Base-by-base conservation (phyloP, 768 basidiomycete species). In the Naganishia antarctica region DNA sequence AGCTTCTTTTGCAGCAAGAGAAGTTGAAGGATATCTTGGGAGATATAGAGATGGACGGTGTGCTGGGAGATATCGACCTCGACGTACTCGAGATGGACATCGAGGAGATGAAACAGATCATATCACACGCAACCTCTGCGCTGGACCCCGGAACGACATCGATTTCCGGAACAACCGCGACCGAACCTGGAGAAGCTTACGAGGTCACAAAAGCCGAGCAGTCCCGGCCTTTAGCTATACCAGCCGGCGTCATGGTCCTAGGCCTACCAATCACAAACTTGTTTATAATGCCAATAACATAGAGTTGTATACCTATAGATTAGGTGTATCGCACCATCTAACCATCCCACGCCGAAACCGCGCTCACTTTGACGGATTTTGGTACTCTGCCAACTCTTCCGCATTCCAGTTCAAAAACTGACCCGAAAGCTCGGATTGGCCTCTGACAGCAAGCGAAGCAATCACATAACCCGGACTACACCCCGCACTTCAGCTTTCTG, bases 351-450 rank as follows among this genome's bases (percentile, higher is more conserved):
- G 13, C 15, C 18, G 15, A 57, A 23, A 13, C 53, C 53, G 53
- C n/a, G n/a, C n/a, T n/a, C n/a, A n/a, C n/a, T n/a, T n/a, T n/a
- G n/a, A 41, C 1, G 66, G 66, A 37, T 62, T 61, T 49, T 70
- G 69, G 47, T 37, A 66, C 12, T 41, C 67, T 8, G 49, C 45
- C 15, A 70, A 45, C 40, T 40, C 61, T 18, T 49, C 45, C 18
- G 64, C 64, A 53, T 68, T 62, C 69, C 69, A 70, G 28, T 26
- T 59, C 41, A 68, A 18, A 47, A 70, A 70, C 60, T 68, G 32
- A 2, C 69, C 69, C n/a, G 49, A 49, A 4, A 53, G 37, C 11
- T 47, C 34, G 28, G 34, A 12, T 1, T 61, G 62, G n/a, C 62
- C 64, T 47, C 32, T 45, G 21, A 58, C 51, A 28, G 62, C 64